Evolutionary conservation across 441 rosid species (phyloP).

Genomic region (Raphanus hybrid): DNA sequence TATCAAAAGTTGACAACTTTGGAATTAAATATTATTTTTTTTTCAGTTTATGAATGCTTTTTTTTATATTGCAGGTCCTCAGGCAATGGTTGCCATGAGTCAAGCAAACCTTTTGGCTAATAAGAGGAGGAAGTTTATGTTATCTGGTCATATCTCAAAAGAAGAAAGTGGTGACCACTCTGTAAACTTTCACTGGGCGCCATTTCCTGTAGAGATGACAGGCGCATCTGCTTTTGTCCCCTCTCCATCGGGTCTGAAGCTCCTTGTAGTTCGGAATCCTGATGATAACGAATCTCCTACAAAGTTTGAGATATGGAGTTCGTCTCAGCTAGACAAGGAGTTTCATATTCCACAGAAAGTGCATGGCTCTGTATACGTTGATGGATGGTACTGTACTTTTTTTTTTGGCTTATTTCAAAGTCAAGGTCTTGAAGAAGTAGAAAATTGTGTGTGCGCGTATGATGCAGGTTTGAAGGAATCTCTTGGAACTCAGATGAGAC

Average conservation of each 20-base stretch:
- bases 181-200: slow-evolving; percentile 71
- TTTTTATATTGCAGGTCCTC: slow-evolving; percentile 40
- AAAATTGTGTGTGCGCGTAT: slow-evolving; percentile 18
- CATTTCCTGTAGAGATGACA: slow-evolving; percentile 86
- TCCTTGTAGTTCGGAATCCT: slow-evolving; percentile 76
- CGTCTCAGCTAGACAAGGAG: slow-evolving; percentile 80
- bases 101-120: slow-evolving; percentile 84
- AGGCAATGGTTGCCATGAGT: slow-evolving; percentile 77
- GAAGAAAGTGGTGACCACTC: slow-evolving; percentile 51
- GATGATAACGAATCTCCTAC: slow-evolving; percentile 77
- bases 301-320: slow-evolving; percentile 81
- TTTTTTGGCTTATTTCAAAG: neutral
- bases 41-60: too few species aligned
- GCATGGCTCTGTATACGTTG: slow-evolving; percentile 85
- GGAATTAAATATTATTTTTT: neutral
- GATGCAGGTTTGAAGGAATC: slow-evolving; percentile 87
- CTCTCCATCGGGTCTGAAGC: slow-evolving; percentile 90
- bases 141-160: slow-evolving; percentile 58
- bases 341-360: slow-evolving; percentile 73
- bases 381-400: slow-evolving; percentile 68
- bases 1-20: neutral
- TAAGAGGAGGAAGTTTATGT: slow-evolving; percentile 64
- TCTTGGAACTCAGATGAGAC: slow-evolving; percentile 90
- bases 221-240: slow-evolving; percentile 74
- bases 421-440: slow-evolving; percentile 16